phyloP scores from a whole-genome alignment of 805 yeast genomes.

The Metschnikowia gelsemii region DNA sequence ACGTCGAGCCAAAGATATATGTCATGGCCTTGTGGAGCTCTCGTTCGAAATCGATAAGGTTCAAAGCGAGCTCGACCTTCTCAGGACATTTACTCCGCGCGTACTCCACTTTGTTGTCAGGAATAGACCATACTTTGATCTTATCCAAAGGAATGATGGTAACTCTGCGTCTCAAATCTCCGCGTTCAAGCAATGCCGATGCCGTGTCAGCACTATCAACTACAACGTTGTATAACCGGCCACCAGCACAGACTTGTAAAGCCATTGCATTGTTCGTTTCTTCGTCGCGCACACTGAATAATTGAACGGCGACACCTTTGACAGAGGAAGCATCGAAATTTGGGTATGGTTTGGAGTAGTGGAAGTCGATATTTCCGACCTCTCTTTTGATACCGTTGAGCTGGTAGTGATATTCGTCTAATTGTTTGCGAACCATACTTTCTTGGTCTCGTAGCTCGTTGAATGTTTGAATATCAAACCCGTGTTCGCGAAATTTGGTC shows the following conservation, averaged over 20 bases:
- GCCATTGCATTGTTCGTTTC: constrained; percentile 71
- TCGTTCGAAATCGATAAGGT: constrained; percentile 69
- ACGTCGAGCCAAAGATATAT: constrained; percentile 85
- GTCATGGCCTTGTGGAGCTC: constrained; percentile 82
- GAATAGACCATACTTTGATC: constrained; percentile 60
- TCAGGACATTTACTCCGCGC: constrained; percentile 82
- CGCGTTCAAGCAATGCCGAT: constrained; percentile 74
- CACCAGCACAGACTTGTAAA: constrained; percentile 92
- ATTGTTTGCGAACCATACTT: constrained; percentile 22
- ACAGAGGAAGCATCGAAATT: constrained; percentile 62
- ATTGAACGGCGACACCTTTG: constrained; percentile 86
- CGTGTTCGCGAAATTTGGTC: constrained; percentile 47
- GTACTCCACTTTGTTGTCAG: constrained; percentile 49
- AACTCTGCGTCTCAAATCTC: constrained; percentile 75
- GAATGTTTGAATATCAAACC: constrained; percentile 52
- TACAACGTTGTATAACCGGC: constrained; percentile 81
- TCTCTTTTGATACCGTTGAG: constrained; percentile 58
- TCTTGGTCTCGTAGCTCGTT: constrained; percentile 49
- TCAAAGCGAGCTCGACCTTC: constrained; percentile 85
- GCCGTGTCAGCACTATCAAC: constrained; percentile 88
- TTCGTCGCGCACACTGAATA: constrained; percentile 61
- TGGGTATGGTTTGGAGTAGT: constrained; percentile 62
- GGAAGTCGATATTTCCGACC: constrained; percentile 73
- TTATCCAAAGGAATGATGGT: constrained; percentile 92
- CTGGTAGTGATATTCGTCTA: constrained; percentile 39